Evolutionary conservation across 805 yeast species (phyloP).

Genomic region (Suhomyces pyralidae): DNA sequence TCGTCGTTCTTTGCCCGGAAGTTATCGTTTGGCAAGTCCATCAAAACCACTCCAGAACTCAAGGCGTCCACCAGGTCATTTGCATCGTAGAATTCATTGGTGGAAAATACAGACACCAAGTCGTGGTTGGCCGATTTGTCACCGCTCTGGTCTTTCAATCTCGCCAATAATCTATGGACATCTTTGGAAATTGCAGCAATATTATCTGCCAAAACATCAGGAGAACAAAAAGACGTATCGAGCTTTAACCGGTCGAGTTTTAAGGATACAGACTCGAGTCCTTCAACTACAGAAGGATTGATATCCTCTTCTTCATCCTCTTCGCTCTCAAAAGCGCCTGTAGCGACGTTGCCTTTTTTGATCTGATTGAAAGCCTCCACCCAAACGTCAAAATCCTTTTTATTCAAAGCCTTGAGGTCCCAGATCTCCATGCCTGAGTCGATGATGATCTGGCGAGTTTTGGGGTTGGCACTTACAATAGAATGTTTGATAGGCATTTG

Average conservation of each 20-base stretch:
- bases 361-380: conserved; percentile 67
- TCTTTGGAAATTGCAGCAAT: conserved; percentile 16
- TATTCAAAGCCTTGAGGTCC: conserved; percentile 70
- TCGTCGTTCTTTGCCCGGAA: conserved; percentile 4
- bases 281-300: conserved; percentile 9
- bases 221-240: conserved; percentile 1
- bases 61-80: conserved; percentile 53
- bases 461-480: conserved; percentile 74
- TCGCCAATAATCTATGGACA: conserved; percentile 15
- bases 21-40: conserved; percentile 18
- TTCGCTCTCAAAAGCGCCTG: conserved; percentile 5
- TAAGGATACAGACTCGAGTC: conserved; percentile 18
- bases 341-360: conserved; percentile 22
- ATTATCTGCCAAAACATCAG: background rate
- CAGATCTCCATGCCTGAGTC: conserved; percentile 96
- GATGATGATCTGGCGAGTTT: conserved; percentile 65
- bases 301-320: conserved; percentile 10
- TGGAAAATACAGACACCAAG: conserved; percentile 26
- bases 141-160: conserved; percentile 2
- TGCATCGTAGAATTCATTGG: conserved; percentile 55
- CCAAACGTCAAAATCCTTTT: conserved; percentile 77
- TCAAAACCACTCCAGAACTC: conserved; percentile 54
- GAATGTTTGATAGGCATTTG: conserved; percentile 84
- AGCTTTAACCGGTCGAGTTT: conserved; percentile 21
- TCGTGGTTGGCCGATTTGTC: conserved; percentile 14